Evolutionary conservation across 179 eudicot species (phyloP), one percentile per base, ranked within the genome.

Genomic region (Beta lomatogona): DNA sequence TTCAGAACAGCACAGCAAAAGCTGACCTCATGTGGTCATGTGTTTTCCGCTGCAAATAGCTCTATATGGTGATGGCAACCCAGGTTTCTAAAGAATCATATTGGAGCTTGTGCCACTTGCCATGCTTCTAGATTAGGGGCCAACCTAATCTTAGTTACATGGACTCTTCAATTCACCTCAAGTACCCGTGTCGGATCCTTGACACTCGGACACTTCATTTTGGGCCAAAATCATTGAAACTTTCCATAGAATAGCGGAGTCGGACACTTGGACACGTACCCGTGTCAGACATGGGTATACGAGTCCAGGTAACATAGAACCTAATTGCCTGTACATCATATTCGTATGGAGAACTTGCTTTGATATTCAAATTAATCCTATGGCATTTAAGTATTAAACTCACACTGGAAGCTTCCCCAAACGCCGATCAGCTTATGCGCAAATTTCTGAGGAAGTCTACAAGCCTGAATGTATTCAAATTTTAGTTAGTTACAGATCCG

Each of bases 391-490:
- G 64, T 22, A 41, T 36, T 48, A 65, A 52, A 82, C 93, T 85
- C 82, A 84, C 87, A 77, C 85, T 83, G 81, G 79, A 71, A 81
- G 81, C 78, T 78, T 70, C 71, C 77, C 69, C 65, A 85, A 82
- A 50, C 45, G 36, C 54, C 55, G 59, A 81, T 94, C 91, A 92
- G 71, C 97, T 86, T 79, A 94, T 82, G 73, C 67, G 93, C 91
- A 94, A 44, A 84, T 84, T 83, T 79, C 85, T 77, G 68, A 93
- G 94, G 86, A 93, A 91, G 72, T 94, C 96, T 15, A 92, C 91
- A 72, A 94, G 96, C 92, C 97, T 93, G 90, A 69, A 89, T 72
- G 58, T 45, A 84, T 72, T 77, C 14, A 31, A 11, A 66, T 79
- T 10, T 11, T 15, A 81, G 76, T 85, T 76, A 69, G 67, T 73